Percentiles rank a stretch among this genome's conserved stretches.
Conservation (phyloP, 768 basidiomycete genomes). For the Pulveroboletus sp. region DNA sequence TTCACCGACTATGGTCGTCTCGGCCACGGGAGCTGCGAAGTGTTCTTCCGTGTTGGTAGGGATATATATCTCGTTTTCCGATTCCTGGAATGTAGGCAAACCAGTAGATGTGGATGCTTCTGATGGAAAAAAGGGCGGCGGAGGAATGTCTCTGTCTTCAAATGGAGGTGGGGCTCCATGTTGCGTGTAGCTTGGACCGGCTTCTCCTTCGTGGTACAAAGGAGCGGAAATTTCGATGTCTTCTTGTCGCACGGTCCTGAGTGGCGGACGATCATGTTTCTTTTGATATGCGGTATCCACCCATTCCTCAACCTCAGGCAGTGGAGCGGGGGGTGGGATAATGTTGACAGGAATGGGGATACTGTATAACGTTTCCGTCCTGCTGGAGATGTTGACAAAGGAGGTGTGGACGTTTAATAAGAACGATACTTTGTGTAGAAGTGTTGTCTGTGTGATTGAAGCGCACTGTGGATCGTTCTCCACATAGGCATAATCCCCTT, state of each 20-base stretch:
- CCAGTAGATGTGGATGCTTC: constrained; percentile 56
- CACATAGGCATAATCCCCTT: constrained; percentile 40
- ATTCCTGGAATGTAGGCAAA: constrained; percentile 74
- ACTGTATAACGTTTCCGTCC: constrained; percentile 62
- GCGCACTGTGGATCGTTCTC: constrained; percentile 64
- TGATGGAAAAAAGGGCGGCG: constrained; percentile 54
- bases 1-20: constrained; percentile 57
- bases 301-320: constrained; percentile 69
- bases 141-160: constrained; percentile 78
- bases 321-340: constrained; percentile 70
- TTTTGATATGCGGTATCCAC: constrained; percentile 77
- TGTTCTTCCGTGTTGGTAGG: constrained; percentile 39
- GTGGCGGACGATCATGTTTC: constrained; percentile 81
- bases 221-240: constrained; percentile 59
- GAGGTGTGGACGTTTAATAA: constrained; percentile 67
- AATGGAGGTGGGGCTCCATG: constrained; percentile 75
- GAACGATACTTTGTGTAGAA: constrained; percentile 82
- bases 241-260: constrained; percentile 63
- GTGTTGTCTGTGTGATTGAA: constrained; percentile 73
- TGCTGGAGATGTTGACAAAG: constrained; percentile 66
- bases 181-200: constrained; percentile 69
- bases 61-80: constrained; percentile 73
- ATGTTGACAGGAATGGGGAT: constrained; percentile 66
- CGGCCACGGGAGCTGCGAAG: constrained; percentile 29
- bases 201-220: constrained; percentile 63